Percentiles rank a stretch among this genome's conserved stretches.
phyloP scores from a whole-genome alignment of 2,329 filamentous ascomycete species.

The Microsporum canis region DNA sequence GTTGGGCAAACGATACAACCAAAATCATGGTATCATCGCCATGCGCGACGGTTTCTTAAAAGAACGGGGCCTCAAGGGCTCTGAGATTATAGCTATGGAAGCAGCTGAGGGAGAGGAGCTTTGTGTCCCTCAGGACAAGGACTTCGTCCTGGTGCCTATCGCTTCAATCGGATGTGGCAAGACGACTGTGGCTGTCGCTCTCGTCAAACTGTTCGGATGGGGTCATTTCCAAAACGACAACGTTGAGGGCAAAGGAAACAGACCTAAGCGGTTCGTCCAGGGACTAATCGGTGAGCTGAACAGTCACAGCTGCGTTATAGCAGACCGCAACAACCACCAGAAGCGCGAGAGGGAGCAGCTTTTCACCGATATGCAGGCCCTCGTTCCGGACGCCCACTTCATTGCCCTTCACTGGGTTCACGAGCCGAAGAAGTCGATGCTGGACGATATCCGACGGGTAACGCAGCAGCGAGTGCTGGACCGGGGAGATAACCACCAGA shows the following conservation, averaged over 20 bases:
- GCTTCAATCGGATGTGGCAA: conserved; percentile 95
- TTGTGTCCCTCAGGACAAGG: conserved; percentile 42
- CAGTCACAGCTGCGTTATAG: conserved; percentile 61
- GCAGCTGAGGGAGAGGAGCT: conserved; percentile 36
- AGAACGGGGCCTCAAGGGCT: conserved; percentile 71
- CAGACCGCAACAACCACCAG: conserved; percentile 90
- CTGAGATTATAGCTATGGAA: conserved; percentile 71
- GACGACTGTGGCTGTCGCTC: conserved; percentile 75
- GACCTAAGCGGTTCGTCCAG: conserved; percentile 66
- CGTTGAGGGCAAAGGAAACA: conserved; percentile 62
- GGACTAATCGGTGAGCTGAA: conserved; percentile 55
- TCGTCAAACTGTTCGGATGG: conserved; percentile 77
- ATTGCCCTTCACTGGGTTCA: conserved; percentile 87
- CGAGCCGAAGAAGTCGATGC: conserved; percentile 47
- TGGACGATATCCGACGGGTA: conserved; percentile 60
- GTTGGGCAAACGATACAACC: conserved; percentile 60
- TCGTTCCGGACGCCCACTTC: conserved; percentile 54
- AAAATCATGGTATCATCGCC: conserved; percentile 90
- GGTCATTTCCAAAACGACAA: conserved; percentile 96
- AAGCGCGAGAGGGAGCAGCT: conserved; percentile 79
- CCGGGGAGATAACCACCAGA: conserved; percentile 94
- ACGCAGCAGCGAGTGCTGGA: conserved; percentile 69
- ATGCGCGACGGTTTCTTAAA: conserved; percentile 79
- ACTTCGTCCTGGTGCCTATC: conserved; percentile 78
- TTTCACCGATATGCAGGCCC: conserved; percentile 60